Evolutionary conservation across 208 protist species (phyloP), one percentile per base, ranked within the genome.

Genomic region (Phytomonas sp.): DNA sequence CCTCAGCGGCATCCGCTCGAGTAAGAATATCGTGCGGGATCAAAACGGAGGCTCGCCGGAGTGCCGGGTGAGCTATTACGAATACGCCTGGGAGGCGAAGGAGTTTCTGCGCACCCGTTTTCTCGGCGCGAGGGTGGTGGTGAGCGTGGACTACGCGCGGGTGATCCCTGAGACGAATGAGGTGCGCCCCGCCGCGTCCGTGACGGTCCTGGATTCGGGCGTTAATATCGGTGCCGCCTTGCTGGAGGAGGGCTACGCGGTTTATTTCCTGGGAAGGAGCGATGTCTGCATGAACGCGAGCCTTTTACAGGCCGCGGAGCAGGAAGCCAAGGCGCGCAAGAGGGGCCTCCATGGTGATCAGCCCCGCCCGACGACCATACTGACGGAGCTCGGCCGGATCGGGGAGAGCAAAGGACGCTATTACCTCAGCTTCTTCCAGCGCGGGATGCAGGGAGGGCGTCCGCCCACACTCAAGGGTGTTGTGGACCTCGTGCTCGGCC

Each of bases 341-440:
- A 75, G 76, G 65, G 92, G 89, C 30, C 52, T 89, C 4, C 83
- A 93, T 73, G 72, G 77, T 40, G 78, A 64, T 19, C 70, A 73
- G 37, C 60, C 76, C n/a, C 68, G 7, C 5, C 76, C 77, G n/a
- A 74, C 74, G 60, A 75, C 82, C 71, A 92, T 79, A 70, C 63
- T 94, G 34, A 72, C 93, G 5, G 92, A 96, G 79, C 77, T 96
- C 34, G 88, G 80, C 76, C 89, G 83, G 70, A 81, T 96, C 30
- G 89, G 89, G 45, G 88, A 87, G 68, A 82, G 80, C 36, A 81
- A 86, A 63, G 82, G 80, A 31, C 86, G 84, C 68, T 91, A 94
- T 76, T 96, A 94, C 75, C 80, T 94, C 31, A 91, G 83, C 72
- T 96, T 94, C 67, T 80, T 96, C 1, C 92, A 94, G 77, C 81